Conservation (phyloP, 805 yeast genomes). For the Starmera dryadoides region DNA sequence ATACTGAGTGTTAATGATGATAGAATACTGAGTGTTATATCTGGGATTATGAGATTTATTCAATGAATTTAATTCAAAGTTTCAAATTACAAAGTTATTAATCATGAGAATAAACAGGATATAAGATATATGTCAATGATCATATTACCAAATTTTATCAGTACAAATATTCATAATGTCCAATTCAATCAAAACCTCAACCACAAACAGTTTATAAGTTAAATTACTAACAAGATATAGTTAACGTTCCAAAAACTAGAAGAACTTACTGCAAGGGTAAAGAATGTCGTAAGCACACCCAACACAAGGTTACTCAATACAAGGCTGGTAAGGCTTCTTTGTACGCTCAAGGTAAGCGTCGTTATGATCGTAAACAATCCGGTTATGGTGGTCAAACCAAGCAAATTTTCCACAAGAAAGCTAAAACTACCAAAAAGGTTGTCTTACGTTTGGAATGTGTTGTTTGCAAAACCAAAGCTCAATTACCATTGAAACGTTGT, state of each 20-base stretch:
- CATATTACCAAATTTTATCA: no score
- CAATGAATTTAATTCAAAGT: no score
- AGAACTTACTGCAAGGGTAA: slow-evolving; percentile 99
- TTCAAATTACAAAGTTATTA: no score
- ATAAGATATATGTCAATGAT: no score
- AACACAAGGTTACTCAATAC: slow-evolving; percentile 99
- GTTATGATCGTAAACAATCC: slow-evolving; percentile 99
- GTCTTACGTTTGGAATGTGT: slow-evolving; percentile 99
- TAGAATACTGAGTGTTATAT: no score
- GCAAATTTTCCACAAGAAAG: slow-evolving; percentile 99
- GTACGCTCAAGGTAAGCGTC: slow-evolving; percentile 99
- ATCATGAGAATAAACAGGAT: no score
- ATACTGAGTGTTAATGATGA: no score
- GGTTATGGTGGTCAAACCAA: slow-evolving; percentile 99
- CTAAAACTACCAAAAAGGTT: slow-evolving; percentile 99
- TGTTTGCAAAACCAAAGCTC: slow-evolving; percentile 97
- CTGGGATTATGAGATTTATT: no score
- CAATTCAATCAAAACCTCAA: no score
- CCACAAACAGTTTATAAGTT: no score
- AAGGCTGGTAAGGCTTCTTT: slow-evolving; percentile 99
- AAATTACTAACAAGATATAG: slow-evolving; percentile 42
- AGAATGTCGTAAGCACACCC: slow-evolving; percentile 98
- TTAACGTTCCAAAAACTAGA: slow-evolving; percentile 99
- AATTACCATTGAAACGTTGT: slow-evolving; percentile 97
- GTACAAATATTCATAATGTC: no score